phyloP scores from a whole-genome alignment of 768 basidiomycete species.

The Galerina sulciceps region DNA sequence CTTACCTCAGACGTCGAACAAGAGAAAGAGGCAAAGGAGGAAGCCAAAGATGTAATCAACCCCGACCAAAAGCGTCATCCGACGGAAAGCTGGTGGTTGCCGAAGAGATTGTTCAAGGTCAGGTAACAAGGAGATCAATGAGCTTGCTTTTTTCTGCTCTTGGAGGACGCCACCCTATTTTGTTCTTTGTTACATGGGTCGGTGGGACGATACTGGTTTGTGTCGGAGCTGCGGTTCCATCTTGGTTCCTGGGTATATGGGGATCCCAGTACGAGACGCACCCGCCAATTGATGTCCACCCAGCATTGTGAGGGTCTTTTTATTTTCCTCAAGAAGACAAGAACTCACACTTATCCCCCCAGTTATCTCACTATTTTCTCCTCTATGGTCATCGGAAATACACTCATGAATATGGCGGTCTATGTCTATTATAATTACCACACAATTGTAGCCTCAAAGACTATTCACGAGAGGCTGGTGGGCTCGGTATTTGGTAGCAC shows the following conservation, averaged over 20 bases:
- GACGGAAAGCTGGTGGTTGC: conserved; percentile 63
- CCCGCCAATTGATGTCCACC: conserved; percentile 34
- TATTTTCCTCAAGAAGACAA: neutral
- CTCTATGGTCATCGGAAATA: conserved; percentile 29
- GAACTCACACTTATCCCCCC: neutral
- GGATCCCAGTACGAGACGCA: conserved; percentile 43
- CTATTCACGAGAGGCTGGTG: conserved; percentile 10
- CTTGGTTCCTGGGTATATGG: conserved; percentile 50
- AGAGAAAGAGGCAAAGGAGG: conserved; percentile 24
- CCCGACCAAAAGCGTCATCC: conserved; percentile 12
- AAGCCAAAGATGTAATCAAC: conserved; percentile 20
- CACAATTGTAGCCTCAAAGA: conserved; percentile 32
- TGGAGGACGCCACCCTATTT: conserved; percentile 33
- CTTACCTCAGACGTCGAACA: conserved; percentile 37
- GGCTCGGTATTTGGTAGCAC: conserved; percentile 18
- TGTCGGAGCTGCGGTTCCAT: conserved; percentile 31
- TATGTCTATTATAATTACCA: conserved; percentile 29
- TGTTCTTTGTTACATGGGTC: conserved; percentile 35
- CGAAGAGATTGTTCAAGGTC: conserved; percentile 57
- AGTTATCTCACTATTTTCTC: conserved; percentile 46
- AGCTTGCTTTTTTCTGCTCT: conserved; percentile 39
- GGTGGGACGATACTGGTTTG: conserved; percentile 28
- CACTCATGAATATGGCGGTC: neutral
- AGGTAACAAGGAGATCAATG: conserved; percentile 29
- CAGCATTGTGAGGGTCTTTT: conserved; percentile 8